Evolutionary conservation across 2,329 filamentous ascomycete species (phyloP).

Genomic region (Tolypocladium paradoxum): DNA sequence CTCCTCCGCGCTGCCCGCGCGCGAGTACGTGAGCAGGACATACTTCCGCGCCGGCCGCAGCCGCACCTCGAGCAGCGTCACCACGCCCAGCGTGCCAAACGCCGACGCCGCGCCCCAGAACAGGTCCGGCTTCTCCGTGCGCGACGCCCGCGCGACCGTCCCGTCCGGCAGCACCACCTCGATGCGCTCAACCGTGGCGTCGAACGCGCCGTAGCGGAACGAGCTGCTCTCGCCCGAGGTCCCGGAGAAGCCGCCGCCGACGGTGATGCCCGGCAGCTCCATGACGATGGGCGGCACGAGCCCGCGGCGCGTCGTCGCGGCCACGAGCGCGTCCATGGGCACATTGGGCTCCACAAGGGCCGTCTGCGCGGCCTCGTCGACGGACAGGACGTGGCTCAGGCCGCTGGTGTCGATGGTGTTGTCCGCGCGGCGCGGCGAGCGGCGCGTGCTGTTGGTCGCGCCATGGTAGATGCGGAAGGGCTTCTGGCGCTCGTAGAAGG

Average conservation of each 20-base stretch:
- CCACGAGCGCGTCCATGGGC: slow-evolving; percentile 53
- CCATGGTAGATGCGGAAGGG: slow-evolving; percentile 70
- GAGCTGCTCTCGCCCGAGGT: slow-evolving; percentile 59
- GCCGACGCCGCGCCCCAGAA: slow-evolving; percentile 56
- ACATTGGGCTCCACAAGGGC: slow-evolving; percentile 63
- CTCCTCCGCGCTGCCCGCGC: slow-evolving; percentile 27
- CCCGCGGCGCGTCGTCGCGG: slow-evolving; percentile 41
- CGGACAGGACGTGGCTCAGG: slow-evolving; percentile 49
- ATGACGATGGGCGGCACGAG: slow-evolving; percentile 57
- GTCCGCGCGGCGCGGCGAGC: slow-evolving; percentile 33
- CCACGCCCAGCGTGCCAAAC: slow-evolving; percentile 56
- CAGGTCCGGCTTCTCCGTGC: slow-evolving; percentile 43
- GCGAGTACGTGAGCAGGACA: slow-evolving; percentile 48
- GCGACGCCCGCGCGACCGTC: slow-evolving; percentile 41
- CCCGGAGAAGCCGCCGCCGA: slow-evolving; percentile 56
- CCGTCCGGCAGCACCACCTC: slow-evolving; percentile 57
- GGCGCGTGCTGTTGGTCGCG: slow-evolving; percentile 65
- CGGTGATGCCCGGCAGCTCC: slow-evolving; percentile 65
- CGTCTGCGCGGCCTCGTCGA: slow-evolving; percentile 42
- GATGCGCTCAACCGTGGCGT: slow-evolving; percentile 47
- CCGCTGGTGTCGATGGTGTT: slow-evolving; percentile 57
- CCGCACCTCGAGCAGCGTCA: slow-evolving; percentile 51
- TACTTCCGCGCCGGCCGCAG: slow-evolving; percentile 42
- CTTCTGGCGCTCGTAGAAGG: slow-evolving; percentile 30
- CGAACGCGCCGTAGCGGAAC: slow-evolving; percentile 57